These are phyloP conservation scores for Amanita exitialis DNA, from an alignment of 768 basidiomycete genomes.

Conservation along the genomic window DNA sequence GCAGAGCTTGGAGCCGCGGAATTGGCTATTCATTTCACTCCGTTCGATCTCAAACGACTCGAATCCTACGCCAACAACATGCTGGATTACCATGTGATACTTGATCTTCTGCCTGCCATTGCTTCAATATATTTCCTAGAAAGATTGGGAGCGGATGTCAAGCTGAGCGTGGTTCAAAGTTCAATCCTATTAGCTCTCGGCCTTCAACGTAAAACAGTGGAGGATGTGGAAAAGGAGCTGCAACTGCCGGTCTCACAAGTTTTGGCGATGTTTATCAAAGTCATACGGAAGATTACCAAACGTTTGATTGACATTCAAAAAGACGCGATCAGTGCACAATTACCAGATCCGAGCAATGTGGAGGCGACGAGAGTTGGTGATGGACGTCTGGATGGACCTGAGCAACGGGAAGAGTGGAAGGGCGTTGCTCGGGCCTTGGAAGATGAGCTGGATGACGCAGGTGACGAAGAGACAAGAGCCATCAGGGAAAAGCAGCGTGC, in stretches of 20 bases:
- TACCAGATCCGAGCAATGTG: constrained; percentile 17
- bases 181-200: constrained; percentile 87
- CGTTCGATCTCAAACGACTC: constrained; percentile 93
- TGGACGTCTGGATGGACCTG: constrained; percentile 1
- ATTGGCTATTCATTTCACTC: constrained; percentile 59
- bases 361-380: constrained; percentile 7
- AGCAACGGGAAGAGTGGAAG: constrained; percentile 24
- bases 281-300: constrained; percentile 77
- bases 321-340: constrained; percentile 55
- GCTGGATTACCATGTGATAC: constrained; percentile 93
- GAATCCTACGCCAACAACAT: constrained; percentile 94
- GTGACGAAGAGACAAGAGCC: constrained; percentile 57
- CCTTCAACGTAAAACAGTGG: constrained; percentile 80
- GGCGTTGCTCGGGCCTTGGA: constrained; percentile 39
- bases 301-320: constrained; percentile 71
- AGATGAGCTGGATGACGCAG: constrained; percentile 71
- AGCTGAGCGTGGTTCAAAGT: constrained; percentile 81
- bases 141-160: constrained; percentile 53
- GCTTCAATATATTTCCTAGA: constrained; percentile 81
- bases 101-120: constrained; percentile 81
- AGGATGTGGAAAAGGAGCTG: constrained; percentile 83
- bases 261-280: constrained; percentile 86
- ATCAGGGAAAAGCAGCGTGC: constrained; percentile 73
- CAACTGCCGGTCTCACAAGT: constrained; percentile 78
- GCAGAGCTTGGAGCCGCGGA: constrained; percentile 26